A percentile compares a stretch with the other conserved stretches of the same genome.
These are phyloP conservation scores for Aspergillus sp. DNA, from an alignment of 2,329 filamentous ascomycete species.

Conservation along the genomic window DNA sequence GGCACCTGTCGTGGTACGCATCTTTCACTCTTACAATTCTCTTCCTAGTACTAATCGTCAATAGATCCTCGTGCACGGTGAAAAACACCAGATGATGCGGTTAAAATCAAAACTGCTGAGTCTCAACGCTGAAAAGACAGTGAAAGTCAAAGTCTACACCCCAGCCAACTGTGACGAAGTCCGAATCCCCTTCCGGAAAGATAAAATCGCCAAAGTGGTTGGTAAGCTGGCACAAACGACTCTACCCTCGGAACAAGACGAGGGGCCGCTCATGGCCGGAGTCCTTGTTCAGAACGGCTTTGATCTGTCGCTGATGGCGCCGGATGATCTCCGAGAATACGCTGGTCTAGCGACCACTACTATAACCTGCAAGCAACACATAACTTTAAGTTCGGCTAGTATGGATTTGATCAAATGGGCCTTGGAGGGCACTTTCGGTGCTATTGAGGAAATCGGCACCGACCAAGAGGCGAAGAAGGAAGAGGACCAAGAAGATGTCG, in stretches of 20 bases:
- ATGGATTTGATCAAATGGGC: constrained; percentile 92
- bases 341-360: constrained; percentile 95
- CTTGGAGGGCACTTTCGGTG: constrained; percentile 89
- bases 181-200: constrained; percentile 89
- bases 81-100: constrained; percentile 97
- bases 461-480: constrained; percentile 23
- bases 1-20: constrained; percentile 85
- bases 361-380: constrained; percentile 86
- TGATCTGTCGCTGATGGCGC: constrained; percentile 94
- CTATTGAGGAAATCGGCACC: constrained; percentile 61
- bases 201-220: constrained; percentile 95
- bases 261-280: constrained; percentile 72
- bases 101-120: constrained; percentile 91
- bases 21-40: not conserved
- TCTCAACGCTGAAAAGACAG: constrained; percentile 77
- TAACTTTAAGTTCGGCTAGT: constrained; percentile 83
- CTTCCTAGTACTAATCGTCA: not conserved
- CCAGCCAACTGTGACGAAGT: constrained; percentile 95
- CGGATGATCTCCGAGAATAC: constrained; percentile 92
- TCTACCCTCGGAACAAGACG: constrained; percentile 56
- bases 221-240: constrained; percentile 84
- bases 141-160: constrained; percentile 88
- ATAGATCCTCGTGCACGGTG: constrained; percentile 92
- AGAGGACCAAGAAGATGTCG: constrained; percentile 29
- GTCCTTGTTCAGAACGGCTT: constrained; percentile 98